Conservation (phyloP, 1,284 basidiomycete species). For the Vanrija humicola region DNA sequence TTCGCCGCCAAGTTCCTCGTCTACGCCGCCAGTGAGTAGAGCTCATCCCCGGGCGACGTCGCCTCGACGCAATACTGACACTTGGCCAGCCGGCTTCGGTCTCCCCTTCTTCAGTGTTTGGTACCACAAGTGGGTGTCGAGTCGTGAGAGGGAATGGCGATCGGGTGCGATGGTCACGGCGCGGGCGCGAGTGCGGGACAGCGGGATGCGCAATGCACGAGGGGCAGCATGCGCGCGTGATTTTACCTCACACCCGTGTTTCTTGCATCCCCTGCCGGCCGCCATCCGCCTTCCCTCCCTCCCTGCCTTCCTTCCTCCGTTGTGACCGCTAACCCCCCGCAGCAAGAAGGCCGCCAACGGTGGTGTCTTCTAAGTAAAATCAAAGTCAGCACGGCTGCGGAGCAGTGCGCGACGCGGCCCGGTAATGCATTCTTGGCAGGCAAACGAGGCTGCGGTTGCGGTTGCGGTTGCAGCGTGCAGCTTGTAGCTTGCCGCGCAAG, state of each 20-base stretch:
- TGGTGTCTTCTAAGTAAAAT: too few species aligned
- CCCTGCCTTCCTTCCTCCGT: too few species aligned
- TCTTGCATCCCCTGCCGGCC: background rate
- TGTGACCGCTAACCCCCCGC: background rate
- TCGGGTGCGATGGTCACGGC: background rate
- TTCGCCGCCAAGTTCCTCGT: constrained; percentile 36
- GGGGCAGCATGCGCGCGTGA: background rate
- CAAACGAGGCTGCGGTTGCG: too few species aligned
- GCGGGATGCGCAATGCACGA: background rate
- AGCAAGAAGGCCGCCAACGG: constrained; percentile 1
- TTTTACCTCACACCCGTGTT: background rate
- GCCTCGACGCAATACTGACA: too few species aligned
- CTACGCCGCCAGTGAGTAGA: constrained; percentile 14
- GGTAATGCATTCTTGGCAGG: too few species aligned
- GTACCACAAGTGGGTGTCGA: constrained; percentile 3
- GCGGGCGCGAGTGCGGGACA: background rate
- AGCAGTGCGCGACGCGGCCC: too few species aligned
- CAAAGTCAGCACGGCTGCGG: too few species aligned
- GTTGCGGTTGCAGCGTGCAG: too few species aligned
- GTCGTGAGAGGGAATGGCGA: background rate
- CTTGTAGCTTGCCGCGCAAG: too few species aligned
- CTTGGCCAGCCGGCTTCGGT: constrained; percentile 8
- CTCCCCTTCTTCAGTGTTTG: constrained; percentile 16
- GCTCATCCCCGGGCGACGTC: too few species aligned
- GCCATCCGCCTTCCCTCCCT: background rate